These are phyloP conservation scores for Geotrichum reessii DNA, from an alignment of 1,139 yeast genomes.

Conservation along the genomic window DNA sequence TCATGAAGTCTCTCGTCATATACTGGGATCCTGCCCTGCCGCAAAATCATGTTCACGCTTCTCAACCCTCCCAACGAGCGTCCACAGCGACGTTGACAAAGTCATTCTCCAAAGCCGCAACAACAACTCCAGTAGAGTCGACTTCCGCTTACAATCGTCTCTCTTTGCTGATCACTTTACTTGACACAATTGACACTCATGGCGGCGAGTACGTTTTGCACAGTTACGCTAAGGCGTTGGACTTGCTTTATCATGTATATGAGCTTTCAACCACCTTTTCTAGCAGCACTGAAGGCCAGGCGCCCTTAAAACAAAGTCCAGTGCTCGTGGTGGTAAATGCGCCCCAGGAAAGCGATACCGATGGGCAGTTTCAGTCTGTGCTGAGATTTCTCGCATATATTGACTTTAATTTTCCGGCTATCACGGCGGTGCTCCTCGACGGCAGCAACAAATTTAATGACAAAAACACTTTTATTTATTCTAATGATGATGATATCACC, in stretches of 20 bases:
- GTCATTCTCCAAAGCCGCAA: neutral
- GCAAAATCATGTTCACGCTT: neutral
- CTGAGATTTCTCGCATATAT: slow-evolving; percentile 3
- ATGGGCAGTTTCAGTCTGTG: neutral
- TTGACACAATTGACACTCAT: neutral
- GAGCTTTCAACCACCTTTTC: slow-evolving; percentile 1
- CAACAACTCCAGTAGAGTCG: neutral
- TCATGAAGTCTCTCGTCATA: slow-evolving; percentile 3
- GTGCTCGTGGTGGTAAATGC: slow-evolving; percentile 4
- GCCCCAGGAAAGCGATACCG: neutral
- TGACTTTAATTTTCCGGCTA: slow-evolving; percentile 4
- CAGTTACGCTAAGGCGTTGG: slow-evolving; percentile 1
- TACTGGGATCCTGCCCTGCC: slow-evolving; percentile 4
- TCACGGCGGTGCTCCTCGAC: neutral
- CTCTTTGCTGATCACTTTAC: neutral
- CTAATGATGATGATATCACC: neutral
- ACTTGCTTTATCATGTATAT: neutral
- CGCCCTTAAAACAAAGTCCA: slow-evolving; percentile 1
- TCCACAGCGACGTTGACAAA: neutral
- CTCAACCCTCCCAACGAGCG: neutral
- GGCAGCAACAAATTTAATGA: neutral
- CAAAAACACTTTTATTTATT: neutral
- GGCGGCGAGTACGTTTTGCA: neutral
- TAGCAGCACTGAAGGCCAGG: neutral
- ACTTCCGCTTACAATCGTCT: neutral